Percentiles rank a stretch among this genome's conserved stretches.
Conservation (phyloP, 2,329 filamentous ascomycete genomes). For the Trichoderma arundinaceum region DNA sequence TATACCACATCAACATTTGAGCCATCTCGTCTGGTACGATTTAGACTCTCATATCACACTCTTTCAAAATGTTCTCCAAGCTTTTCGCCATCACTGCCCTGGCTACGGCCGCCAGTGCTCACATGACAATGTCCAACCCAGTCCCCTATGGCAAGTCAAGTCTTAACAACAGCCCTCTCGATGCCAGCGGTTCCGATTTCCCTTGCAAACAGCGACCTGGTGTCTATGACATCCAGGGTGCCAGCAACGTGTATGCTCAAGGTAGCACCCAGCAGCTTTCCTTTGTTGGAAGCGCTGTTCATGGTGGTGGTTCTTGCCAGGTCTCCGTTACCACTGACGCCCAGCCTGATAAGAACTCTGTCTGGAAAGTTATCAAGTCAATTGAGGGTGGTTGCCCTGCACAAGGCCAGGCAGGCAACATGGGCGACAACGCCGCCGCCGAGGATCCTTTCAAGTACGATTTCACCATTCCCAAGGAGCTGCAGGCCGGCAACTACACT, state of each 20-base stretch:
- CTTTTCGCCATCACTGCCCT: conserved; percentile 61
- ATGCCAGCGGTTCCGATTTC: conserved; percentile 67
- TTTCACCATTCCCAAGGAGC: conserved; percentile 72
- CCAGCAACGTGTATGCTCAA: conserved; percentile 62
- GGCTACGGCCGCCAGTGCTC: conserved; percentile 67
- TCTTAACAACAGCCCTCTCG: conserved; percentile 68
- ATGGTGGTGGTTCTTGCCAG: conserved; percentile 94
- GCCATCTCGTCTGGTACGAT: conserved; percentile 44
- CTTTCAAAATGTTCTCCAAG: conserved; percentile 58
- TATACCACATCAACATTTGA: conserved; percentile 34
- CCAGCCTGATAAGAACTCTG: conserved; percentile 66
- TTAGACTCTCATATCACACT: conserved; percentile 30
- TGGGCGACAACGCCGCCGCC: conserved; percentile 53
- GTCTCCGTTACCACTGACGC: conserved; percentile 82
- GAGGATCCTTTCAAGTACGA: conserved; percentile 63
- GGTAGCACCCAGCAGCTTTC: conserved; percentile 55
- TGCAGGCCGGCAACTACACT: conserved; percentile 77
- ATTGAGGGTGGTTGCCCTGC: conserved; percentile 86
- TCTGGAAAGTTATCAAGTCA: conserved; percentile 89
- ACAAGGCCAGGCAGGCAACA: conserved; percentile 61
- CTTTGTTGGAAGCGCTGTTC: conserved; percentile 75
- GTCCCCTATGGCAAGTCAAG: conserved; percentile 59
- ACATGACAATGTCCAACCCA: conserved; percentile 76
- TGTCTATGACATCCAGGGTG: conserved; percentile 52
- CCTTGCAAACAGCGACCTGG: conserved; percentile 76